Conservation (phyloP, 139 green algal genomes). For the Chloropicon primus region DNA sequence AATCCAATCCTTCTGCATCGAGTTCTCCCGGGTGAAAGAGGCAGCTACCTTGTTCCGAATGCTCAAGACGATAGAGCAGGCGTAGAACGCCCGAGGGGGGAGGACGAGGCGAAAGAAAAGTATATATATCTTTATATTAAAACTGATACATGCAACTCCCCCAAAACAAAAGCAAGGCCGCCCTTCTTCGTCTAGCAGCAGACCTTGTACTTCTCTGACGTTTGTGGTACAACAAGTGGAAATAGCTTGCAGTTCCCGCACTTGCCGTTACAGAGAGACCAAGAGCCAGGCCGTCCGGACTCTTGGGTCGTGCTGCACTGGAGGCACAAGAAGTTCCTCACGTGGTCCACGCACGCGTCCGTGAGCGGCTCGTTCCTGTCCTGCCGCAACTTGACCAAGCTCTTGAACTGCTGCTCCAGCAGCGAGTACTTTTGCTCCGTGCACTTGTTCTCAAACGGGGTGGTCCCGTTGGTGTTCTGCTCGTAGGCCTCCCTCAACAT, state of each 20-base stretch:
- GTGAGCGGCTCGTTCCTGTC: background rate
- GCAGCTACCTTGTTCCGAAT: slow-evolving; percentile 68
- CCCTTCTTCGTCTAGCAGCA: too few relatives aligned
- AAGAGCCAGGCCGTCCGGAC: background rate
- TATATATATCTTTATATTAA: too few relatives aligned
- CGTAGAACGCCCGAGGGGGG: too few relatives aligned
- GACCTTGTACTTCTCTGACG: background rate
- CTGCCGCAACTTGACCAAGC: background rate
- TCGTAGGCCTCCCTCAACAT: background rate
- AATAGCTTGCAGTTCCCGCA: background rate
- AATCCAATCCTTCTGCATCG: slow-evolving; percentile 79
- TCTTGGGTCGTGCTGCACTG: background rate
- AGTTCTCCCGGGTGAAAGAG: slow-evolving; percentile 70
- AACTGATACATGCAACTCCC: too few relatives aligned
- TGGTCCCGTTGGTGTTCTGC: background rate
- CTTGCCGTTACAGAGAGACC: background rate
- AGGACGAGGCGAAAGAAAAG: too few relatives aligned
- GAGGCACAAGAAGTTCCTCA: background rate
- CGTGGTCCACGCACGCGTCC: background rate
- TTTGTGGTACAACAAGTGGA: background rate
- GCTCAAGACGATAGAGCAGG: too few relatives aligned
- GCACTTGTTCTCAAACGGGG: background rate
- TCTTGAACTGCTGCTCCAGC: background rate
- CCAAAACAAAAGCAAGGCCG: too few relatives aligned
- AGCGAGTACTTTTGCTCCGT: background rate